Base-by-base conservation (phyloP, 768 basidiomycete genomes). In the Rhodosporidiobolus odoratus region DNA sequence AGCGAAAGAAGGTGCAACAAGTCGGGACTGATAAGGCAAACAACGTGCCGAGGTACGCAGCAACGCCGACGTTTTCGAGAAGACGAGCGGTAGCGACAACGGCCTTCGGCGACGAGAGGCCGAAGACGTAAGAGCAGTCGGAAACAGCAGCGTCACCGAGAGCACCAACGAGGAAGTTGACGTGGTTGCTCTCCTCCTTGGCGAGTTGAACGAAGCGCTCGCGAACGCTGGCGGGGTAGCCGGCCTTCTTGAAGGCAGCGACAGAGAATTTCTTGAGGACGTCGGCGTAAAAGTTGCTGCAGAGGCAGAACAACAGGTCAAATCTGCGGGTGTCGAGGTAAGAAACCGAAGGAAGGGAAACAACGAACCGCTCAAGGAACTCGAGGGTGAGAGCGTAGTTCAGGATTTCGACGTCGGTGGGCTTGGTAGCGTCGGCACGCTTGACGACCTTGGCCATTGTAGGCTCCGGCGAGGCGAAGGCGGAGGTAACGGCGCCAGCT, bases 371-470 rank as follows among this genome's bases (percentile, higher is more conserved):
- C 58, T 61, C 58, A 58, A 61, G 66, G 66, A 40, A 61, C 50
- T 71, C 69, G 58, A 66, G 69, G 38, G 64, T 65, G 47, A 66
- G 60, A 2, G 69, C 65, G n/a, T 32, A 71, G 69, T 71, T 71
- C 47, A 71, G 69, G 60, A 71, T 71, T 59, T 66, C 64, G 21
- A 58, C 56, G 47, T 71, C 69, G 47, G 34, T 66, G 23, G 69
- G 69, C 34, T 65, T 65, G 25, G 38, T 32, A 38, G 48, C 41
- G 32, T 45, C 54, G 25, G 40, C 52, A 56, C 65, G 65, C 50
- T 58, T 52, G 64, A 54, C 59, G 52, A 61, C 53, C 53, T 65
- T 47, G 43, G 21, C 21, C 58, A 57, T 61, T 30, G 32, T 27
- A 1, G 41, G 1, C 12, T 53, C 66, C 34, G 63, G 12, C 27